phyloP scores from a whole-genome alignment of 2,329 filamentous ascomycete genomes.

The Penicillium sp. region DNA sequence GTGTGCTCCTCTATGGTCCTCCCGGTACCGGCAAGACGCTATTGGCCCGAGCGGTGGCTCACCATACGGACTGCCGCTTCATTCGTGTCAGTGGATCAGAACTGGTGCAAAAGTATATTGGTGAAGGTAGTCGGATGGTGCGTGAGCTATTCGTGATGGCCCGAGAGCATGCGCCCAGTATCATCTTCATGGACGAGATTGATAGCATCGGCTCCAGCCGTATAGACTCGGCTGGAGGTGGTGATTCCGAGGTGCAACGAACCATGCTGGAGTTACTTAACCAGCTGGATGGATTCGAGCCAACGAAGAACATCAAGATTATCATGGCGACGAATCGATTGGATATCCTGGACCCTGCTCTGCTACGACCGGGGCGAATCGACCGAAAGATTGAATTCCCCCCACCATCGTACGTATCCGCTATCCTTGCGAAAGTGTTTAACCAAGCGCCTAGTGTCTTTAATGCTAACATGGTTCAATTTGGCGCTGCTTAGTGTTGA shows the following conservation, averaged over 20 bases:
- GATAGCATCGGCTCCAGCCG: conserved; percentile 97
- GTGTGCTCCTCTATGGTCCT: conserved; percentile 90
- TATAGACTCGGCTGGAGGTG: conserved; percentile 89
- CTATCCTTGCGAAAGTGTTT: not conserved
- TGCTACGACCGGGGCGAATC: conserved; percentile 92
- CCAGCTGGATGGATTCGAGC: conserved; percentile 97
- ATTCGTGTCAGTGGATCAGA: conserved; percentile 95
- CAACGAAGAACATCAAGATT: conserved; percentile 99
- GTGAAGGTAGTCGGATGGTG: conserved; percentile 96
- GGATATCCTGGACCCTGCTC: conserved; percentile 91
- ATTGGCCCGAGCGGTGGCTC: conserved; percentile 87
- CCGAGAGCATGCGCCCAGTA: conserved; percentile 91
- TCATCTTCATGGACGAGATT: conserved; percentile 99
- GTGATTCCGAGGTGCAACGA: conserved; percentile 95
- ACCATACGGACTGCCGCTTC: conserved; percentile 99
- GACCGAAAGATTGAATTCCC: conserved; percentile 99
- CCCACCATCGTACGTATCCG: conserved; percentile 62
- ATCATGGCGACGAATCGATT: conserved; percentile 99
- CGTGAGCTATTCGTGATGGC: conserved; percentile 99
- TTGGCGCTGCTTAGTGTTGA: conserved; percentile 55
- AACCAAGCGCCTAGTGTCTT: too few species aligned
- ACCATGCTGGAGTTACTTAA: conserved; percentile 98
- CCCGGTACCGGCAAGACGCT: conserved; percentile 97
- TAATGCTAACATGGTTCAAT: conserved; percentile 13
- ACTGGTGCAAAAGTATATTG: conserved; percentile 98